These are phyloP conservation scores for Climacium dendroides DNA, from an alignment of 225 moss, liverwort and hornwort species.

Conservation along the genomic window DNA sequence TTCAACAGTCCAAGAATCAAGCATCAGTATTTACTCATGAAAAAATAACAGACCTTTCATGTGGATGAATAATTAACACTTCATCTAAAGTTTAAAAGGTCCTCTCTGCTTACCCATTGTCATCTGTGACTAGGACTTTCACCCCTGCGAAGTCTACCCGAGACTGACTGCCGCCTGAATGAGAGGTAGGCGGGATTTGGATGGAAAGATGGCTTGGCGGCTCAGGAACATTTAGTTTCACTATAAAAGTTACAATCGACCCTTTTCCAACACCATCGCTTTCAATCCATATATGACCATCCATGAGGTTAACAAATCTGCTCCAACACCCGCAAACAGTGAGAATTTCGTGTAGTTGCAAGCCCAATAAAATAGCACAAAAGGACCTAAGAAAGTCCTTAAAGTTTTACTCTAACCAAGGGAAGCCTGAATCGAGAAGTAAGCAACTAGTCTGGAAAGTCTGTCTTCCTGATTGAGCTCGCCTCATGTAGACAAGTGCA, in stretches of 20 bases:
- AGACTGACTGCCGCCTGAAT: constrained; percentile 22
- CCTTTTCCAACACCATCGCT: constrained; percentile 58
- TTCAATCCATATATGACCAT: constrained; percentile 58
- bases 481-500: not conserved
- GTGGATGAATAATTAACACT: not conserved
- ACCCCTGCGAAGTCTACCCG: constrained; percentile 39
- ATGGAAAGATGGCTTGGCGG: constrained; percentile 46
- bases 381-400: not conserved
- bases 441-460: not conserved
- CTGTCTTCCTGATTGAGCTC: not conserved
- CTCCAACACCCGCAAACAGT: constrained; percentile 4
- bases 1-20: not conserved
- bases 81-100: not conserved
- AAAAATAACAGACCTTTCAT: not conserved
- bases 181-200: constrained; percentile 20
- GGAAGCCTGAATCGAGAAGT: not conserved
- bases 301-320: constrained; percentile 88
- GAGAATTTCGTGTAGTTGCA: not conserved
- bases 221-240: constrained; percentile 46
- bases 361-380: not conserved
- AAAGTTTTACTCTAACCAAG: not conserved
- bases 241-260: constrained; percentile 47
- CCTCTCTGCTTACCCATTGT: constrained; percentile 33
- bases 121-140: constrained; percentile 47
- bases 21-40: not conserved